These are phyloP conservation scores for Ulvella scutata DNA, from an alignment of 139 green algal species.

Conservation along the genomic window DNA sequence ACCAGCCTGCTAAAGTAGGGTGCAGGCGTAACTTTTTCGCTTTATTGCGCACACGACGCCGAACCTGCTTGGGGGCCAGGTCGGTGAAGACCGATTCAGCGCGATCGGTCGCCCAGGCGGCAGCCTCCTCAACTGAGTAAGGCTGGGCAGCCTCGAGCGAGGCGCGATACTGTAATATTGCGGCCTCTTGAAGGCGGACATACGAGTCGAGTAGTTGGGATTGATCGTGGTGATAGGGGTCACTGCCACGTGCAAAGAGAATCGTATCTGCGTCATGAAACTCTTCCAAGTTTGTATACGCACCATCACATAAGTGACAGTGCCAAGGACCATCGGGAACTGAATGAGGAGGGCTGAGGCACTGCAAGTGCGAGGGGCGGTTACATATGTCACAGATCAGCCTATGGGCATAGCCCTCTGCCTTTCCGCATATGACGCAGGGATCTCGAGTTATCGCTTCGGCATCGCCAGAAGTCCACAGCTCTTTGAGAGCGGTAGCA, in stretches of 20 bases:
- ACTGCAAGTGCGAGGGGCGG: conserved; percentile 4
- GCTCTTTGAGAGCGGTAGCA: background rate
- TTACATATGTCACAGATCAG: conserved; percentile 5
- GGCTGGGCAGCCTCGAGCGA: background rate
- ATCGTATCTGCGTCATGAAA: background rate
- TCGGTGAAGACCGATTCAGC: background rate
- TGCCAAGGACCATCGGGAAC: conserved; percentile 9
- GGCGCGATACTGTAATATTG: background rate
- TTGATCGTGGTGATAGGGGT: background rate
- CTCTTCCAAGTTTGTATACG: conserved; percentile 6
- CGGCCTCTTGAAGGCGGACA: background rate
- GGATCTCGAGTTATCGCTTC: too few species aligned
- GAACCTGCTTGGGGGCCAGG: background rate
- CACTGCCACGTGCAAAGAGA: background rate
- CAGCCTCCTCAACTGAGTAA: too few species aligned
- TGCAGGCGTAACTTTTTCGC: background rate
- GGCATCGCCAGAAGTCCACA: background rate
- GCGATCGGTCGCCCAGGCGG: background rate
- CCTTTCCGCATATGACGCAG: background rate
- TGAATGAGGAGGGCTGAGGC: background rate
- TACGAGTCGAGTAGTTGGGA: background rate
- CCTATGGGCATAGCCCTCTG: conserved; percentile 10
- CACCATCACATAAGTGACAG: conserved; percentile 8
- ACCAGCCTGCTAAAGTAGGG: background rate
- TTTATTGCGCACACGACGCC: background rate